phyloP scores from a whole-genome alignment of 208 protist genomes.

The Naegleria gruberi region DNA sequence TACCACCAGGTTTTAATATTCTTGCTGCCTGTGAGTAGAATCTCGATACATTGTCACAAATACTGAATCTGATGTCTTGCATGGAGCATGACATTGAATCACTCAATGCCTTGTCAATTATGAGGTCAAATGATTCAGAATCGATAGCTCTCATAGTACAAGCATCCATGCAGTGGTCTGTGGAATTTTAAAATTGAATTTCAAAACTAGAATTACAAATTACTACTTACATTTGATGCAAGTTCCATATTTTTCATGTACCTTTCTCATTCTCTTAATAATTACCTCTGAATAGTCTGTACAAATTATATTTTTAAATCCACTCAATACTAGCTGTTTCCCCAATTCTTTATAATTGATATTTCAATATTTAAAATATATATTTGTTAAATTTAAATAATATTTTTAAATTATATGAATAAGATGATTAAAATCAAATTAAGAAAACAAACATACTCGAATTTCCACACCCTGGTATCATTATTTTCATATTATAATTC shows the following conservation, averaged over 20 bases:
- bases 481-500: background rate
- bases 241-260: background rate
- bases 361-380: too few species aligned
- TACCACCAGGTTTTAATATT: background rate
- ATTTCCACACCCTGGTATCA: background rate
- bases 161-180: background rate
- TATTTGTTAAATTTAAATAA: too few species aligned
- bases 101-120: background rate
- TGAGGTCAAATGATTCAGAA: background rate
- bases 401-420: too few species aligned
- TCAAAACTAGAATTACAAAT: too few species aligned
- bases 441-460: background rate
- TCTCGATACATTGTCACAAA: background rate
- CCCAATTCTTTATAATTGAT: too few species aligned
- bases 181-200: too few species aligned
- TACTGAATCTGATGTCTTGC: background rate
- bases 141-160: background rate
- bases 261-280: background rate
- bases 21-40: background rate
- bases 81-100: background rate
- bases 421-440: too few species aligned
- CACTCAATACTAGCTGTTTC: background rate
- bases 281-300: background rate
- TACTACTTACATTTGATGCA: background rate
- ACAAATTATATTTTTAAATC: background rate